Base-by-base conservation (phyloP, 2,329 filamentous ascomycete genomes). In the Madurella fahalii region DNA sequence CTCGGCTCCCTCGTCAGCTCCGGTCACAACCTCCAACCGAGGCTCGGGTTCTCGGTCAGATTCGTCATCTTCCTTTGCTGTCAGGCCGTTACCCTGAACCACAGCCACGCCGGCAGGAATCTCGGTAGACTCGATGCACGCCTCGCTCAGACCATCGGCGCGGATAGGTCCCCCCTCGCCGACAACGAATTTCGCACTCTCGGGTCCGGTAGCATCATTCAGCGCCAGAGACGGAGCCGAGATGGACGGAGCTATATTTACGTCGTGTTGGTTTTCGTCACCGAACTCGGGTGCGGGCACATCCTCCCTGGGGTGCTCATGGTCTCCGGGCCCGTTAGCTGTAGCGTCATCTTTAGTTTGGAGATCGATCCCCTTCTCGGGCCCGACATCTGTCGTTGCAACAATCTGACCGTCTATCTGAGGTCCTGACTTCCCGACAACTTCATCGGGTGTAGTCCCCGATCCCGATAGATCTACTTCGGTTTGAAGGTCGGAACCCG, bases 41-140 rank as follows among this genome's bases (percentile, higher is more conserved):
- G 32, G n/a, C 17, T 46, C 7, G 3, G 31, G 2, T 40, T 18
- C 16, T 15, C 15, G 1, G 17, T 45, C 39, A 34, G 40, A 9
- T 46, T 31, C 48, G 50, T 34, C 37, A 42, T 32, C 12, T 31
- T 34, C 44, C 13, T 51, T 39, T 42, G n/a, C 46, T 34, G 46
- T 30, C 3, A 47, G n/a, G n/a, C n/a, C n/a, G n/a, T n/a, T 37
- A 9, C 34, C 18, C 40, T 30, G 25, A 25, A 25, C 7, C 25
- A 4, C 25, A 7, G 25, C 25, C 25, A 25, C 7, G 7, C 7
- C 25, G 25, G 25, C 25, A 7, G 4, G 34, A 37, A 37, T 15
- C 34, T 40, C 30, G 17, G 44, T 37, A 5, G 40, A 13, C 15
- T 50, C 34, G 15, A 18, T 15, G 20, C 31, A 25, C n/a, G 13